These are phyloP conservation scores for Alternaria alternata DNA, from an alignment of 2,329 filamentous ascomycete species.

Conservation along the genomic window DNA sequence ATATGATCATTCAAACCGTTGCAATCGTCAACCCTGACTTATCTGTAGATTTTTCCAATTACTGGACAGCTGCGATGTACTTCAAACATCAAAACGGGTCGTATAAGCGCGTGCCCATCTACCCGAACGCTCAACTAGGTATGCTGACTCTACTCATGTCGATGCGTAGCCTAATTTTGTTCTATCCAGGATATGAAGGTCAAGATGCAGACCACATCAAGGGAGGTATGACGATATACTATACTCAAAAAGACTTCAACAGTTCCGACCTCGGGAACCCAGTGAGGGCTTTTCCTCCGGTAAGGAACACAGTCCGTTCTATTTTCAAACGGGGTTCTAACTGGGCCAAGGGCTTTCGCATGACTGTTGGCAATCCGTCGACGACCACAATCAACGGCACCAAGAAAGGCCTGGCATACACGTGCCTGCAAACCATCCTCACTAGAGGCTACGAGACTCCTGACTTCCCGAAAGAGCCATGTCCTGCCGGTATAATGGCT, in stretches of 20 bases:
- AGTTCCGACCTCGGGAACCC: conserved; percentile 41
- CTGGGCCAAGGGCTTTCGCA: conserved; percentile 38
- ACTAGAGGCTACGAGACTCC: conserved; percentile 41
- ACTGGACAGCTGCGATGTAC: conserved; percentile 35
- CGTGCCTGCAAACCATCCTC: conserved; percentile 35
- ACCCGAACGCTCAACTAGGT: conserved; percentile 28
- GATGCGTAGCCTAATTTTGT: neutral
- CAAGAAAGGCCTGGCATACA: conserved; percentile 38
- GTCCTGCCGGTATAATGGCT: conserved; percentile 7
- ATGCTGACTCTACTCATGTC: conserved; percentile 17
- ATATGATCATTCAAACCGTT: neutral
- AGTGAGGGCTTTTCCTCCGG: conserved; percentile 35
- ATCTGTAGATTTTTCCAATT: conserved; percentile 23
- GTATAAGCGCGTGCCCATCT: conserved; percentile 41
- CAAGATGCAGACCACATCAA: conserved; percentile 29
- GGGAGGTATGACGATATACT: conserved; percentile 45
- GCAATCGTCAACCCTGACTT: neutral
- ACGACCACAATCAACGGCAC: conserved; percentile 28
- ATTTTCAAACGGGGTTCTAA: conserved; percentile 1
- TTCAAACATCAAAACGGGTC: conserved; percentile 42
- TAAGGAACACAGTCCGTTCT: conserved; percentile 7
- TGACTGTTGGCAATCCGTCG: conserved; percentile 45
- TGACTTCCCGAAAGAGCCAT: conserved; percentile 30
- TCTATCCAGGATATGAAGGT: neutral
- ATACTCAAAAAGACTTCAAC: conserved; percentile 48